A percentile compares a stretch with the other conserved stretches of the same genome.
Evolutionary conservation across 352 stramenopile genomes (phyloP).

Genomic region (Peronospora destructor): DNA sequence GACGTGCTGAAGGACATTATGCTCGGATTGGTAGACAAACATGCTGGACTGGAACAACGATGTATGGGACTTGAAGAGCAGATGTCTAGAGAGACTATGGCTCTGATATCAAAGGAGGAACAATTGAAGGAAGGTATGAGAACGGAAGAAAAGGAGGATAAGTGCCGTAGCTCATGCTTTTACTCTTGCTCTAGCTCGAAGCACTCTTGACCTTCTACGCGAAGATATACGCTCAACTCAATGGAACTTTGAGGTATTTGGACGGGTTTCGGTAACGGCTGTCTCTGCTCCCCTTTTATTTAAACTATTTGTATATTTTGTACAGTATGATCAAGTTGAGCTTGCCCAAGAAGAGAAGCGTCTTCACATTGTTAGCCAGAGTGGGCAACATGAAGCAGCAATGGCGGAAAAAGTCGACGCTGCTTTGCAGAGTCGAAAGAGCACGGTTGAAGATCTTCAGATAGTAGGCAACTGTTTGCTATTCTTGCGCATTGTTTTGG

Average conservation of each 20-base stretch:
- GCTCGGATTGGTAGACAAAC: conserved; percentile 20
- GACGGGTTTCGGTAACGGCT: background rate
- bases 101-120: conserved; percentile 15
- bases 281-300: background rate
- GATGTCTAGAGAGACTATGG: background rate
- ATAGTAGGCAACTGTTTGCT: conserved; percentile 13
- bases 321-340: conserved; percentile 16
- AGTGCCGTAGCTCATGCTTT: conserved; percentile 4
- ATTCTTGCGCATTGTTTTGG: background rate
- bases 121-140: conserved; percentile 23
- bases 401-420: conserved; percentile 3
- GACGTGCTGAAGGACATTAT: conserved; percentile 23
- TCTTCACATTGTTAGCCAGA: conserved; percentile 19
- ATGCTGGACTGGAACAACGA: conserved; percentile 16
- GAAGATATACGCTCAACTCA: conserved; percentile 28
- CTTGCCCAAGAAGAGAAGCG: conserved; percentile 17
- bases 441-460: conserved; percentile 18
- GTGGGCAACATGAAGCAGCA: conserved; percentile 14
- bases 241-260: conserved; percentile 29
- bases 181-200: conserved; percentile 10
- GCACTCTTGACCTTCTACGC: conserved; percentile 13
- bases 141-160: background rate
- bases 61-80: conserved; percentile 29
- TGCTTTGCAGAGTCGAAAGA: conserved; percentile 12
- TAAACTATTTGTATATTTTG: conserved; percentile 3